Evolutionary conservation across 305 asterid genomes (phyloP), one percentile per base, ranked within the genome.

Genomic region (Rubia peregrina): DNA sequence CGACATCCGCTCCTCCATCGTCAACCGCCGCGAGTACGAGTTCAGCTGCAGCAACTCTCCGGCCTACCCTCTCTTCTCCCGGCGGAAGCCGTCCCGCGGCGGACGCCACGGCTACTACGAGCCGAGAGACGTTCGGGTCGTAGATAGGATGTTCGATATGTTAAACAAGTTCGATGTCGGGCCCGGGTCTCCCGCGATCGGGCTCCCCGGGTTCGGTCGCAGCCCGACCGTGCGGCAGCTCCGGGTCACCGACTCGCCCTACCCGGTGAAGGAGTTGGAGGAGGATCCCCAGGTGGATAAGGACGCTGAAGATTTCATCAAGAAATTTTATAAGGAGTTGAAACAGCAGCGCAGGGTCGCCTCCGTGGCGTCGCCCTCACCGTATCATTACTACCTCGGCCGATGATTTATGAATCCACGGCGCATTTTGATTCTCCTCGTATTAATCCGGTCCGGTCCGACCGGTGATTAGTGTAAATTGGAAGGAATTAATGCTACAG

Each of bases 41-140:
- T 84, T 84, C 79, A 84, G 86, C 79, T 82, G 88, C 80, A 82
- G 85, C 74, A 84, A 78, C 67, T 80, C 78, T 67, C 86, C 86
- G 0, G 79, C 76, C 3, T 42, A 69, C 14, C 71, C 67, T 10
- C 17, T 64, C 48, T 63, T 71, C 26, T 49, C 76, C 72, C 74
- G 75, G 60, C 75, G 71, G 56, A 76, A 40, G 30, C 55, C 3
- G 11, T 9, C 42, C 42, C 48, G 60, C 67, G 30, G 2, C 6
- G 43, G 53, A 3, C n/a, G 22, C 6, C 59, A 42, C 7, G 53
- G 48, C 64, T 7, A 42, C 19, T 67, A 44, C 62, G 42, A 67
- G 7, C 44, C 64, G 0, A 78, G 67, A 4, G 81, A 73, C 12
- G 46, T 46, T 1, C 62, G 55, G 12, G 70, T 66, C 16, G 76